phyloP scores from a whole-genome alignment of 805 yeast species.

The Naumovozyma castellii region DNA sequence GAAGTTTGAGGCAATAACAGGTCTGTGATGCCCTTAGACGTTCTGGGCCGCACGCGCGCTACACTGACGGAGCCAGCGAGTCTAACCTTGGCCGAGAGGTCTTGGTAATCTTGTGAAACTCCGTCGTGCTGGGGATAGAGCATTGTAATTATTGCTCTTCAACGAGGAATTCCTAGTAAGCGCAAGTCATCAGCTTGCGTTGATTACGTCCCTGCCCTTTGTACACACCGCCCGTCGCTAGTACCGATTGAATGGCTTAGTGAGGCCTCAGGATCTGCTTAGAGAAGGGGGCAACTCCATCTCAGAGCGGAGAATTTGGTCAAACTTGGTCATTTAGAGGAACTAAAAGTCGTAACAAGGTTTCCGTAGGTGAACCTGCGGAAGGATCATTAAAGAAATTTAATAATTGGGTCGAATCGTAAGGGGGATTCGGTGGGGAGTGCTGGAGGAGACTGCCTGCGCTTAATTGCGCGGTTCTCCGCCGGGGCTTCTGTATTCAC shows the following conservation, averaged over 20 bases:
- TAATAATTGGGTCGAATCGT: conserved; percentile 4
- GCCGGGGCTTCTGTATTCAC: conserved; percentile 4
- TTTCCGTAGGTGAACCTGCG: conserved; percentile 35
- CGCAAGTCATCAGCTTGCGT: conserved; percentile 40
- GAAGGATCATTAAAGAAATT: conserved; percentile 33
- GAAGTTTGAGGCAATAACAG: conserved; percentile 40
- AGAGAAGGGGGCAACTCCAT: conserved; percentile 32
- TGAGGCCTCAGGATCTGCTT: conserved; percentile 34
- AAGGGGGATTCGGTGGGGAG: conserved; percentile 1
- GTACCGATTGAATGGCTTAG: conserved; percentile 39
- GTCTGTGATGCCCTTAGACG: conserved; percentile 40
- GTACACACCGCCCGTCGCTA: conserved; percentile 38
- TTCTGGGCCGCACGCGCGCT: conserved; percentile 42
- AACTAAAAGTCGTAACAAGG: conserved; percentile 38
- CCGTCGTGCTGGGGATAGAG: conserved; percentile 33
- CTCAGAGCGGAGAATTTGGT: conserved; percentile 31
- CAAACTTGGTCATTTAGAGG: conserved; percentile 40
- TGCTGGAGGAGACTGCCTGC: conserved; percentile 12
- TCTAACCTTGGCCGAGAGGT: conserved; percentile 34
- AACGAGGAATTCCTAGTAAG: conserved; percentile 40
- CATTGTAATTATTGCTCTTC: conserved; percentile 38
- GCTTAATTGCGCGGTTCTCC: conserved; percentile 26
- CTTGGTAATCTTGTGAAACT: conserved; percentile 36
- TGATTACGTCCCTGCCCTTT: conserved; percentile 40
- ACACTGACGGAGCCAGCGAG: conserved; percentile 41